phyloP scores from a whole-genome alignment of 164 flowering plant species.

The Warburgia ugandensis region DNA sequence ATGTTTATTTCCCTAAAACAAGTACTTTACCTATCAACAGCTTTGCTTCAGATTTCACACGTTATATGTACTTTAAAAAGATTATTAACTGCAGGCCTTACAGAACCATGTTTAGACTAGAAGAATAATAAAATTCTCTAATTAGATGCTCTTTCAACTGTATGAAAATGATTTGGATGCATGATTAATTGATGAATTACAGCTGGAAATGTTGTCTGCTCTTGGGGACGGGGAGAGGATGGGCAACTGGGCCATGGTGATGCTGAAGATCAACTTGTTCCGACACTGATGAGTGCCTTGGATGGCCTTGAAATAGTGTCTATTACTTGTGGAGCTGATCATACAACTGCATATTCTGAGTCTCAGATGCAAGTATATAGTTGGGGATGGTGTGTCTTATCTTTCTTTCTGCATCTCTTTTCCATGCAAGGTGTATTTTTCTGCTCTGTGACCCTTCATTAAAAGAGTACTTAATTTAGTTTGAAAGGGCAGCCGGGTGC shows the following conservation, averaged over 20 bases:
- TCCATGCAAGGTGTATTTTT: no score
- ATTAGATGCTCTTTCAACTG: no score
- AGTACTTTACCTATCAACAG: background rate
- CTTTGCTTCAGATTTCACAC: background rate
- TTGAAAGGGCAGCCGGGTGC: no score
- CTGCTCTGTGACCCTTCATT: no score
- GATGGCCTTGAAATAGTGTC: slow-evolving; percentile 67
- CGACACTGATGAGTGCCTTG: slow-evolving; percentile 74
- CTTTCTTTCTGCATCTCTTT: no score
- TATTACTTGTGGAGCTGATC: slow-evolving; percentile 92
- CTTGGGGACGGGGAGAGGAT: slow-evolving; percentile 99
- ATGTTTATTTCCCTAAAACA: no score
- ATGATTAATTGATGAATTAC: slow-evolving; percentile 13
- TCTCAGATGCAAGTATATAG: slow-evolving; percentile 61
- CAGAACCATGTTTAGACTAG: no score
- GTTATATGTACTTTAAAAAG: no score
- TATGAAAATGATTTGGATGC: no score
- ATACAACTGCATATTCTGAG: slow-evolving; percentile 79
- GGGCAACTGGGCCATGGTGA: slow-evolving; percentile 97
- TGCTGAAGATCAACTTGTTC: slow-evolving; percentile 83
- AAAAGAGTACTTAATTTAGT: no score
- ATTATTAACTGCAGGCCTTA: no score
- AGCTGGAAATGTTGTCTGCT: slow-evolving; percentile 83
- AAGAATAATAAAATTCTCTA: no score
- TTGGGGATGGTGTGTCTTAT: slow-evolving; percentile 95